These are phyloP conservation scores for Fusarium sp. DNA, from an alignment of 2,329 filamentous ascomycete species.

Conservation along the genomic window DNA sequence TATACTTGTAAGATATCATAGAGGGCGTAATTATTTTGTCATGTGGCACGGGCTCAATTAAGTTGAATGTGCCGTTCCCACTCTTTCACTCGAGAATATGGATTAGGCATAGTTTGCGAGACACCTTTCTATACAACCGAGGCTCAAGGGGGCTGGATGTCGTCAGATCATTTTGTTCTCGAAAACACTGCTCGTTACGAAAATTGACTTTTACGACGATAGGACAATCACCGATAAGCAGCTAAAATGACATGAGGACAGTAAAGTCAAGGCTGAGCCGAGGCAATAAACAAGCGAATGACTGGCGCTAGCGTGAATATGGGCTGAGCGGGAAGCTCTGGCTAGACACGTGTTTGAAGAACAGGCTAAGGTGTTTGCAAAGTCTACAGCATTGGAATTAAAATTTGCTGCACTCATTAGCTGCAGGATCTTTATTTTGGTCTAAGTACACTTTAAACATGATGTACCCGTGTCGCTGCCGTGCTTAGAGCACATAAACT, in stretches of 20 bases:
- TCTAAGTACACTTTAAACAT: no score
- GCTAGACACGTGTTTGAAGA: no score
- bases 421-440: no score
- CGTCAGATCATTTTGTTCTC: neutral
- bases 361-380: no score
- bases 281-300: neutral
- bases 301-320: no score
- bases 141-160: neutral
- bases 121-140: neutral
- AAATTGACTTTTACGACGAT: neutral
- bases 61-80: neutral
- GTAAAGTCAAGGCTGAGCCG: neutral
- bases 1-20: neutral
- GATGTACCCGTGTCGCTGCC: no score
- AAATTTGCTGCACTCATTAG: no score
- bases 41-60: neutral
- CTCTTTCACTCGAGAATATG: neutral
- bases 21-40: no score
- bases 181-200: neutral
- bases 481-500: no score
- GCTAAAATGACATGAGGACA: neutral
- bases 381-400: no score
- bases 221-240: neutral
- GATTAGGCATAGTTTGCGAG: neutral
- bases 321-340: no score